Conservation (phyloP, 768 basidiomycete genomes). For the Xerocomus spinulosus region DNA sequence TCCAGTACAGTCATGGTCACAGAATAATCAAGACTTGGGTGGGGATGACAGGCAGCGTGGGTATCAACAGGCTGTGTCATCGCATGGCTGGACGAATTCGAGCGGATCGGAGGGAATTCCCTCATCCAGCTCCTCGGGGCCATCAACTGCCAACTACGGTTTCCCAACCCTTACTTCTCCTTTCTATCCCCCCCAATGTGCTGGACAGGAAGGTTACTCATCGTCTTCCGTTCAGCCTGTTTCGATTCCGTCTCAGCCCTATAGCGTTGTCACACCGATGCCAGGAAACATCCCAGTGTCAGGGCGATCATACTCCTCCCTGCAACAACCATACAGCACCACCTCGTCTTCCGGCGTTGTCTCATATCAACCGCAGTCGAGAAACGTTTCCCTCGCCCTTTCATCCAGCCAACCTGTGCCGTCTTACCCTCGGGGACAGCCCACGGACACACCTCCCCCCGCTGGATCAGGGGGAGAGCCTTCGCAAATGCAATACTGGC, state of each 20-base stretch:
- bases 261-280: constrained; percentile 19
- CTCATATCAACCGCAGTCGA: constrained; percentile 26
- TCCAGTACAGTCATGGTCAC: constrained; percentile 25
- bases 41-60: constrained; percentile 28
- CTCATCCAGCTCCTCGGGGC: constrained; percentile 19
- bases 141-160: constrained; percentile 24
- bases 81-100: constrained; percentile 24
- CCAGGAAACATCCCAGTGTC: constrained; percentile 18
- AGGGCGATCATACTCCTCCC: constrained; percentile 26
- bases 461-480: constrained; percentile 23
- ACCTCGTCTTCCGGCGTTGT: constrained; percentile 11
- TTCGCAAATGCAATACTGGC: constrained; percentile 29
- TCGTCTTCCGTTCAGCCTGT: constrained; percentile 32
- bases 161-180: constrained; percentile 57
- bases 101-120: constrained; percentile 21
- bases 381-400: constrained; percentile 11
- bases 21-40: constrained; percentile 19
- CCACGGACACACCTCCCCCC: constrained; percentile 24
- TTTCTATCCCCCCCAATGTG: constrained; percentile 45
- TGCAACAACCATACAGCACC: constrained; percentile 25
- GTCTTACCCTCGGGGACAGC: constrained; percentile 23
- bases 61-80: constrained; percentile 23
- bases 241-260: constrained; percentile 28
- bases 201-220: constrained; percentile 31
- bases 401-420: constrained; percentile 23